Evolutionary conservation across 78 protist species (phyloP).

Genomic region (Cavenderia fasciculata): DNA sequence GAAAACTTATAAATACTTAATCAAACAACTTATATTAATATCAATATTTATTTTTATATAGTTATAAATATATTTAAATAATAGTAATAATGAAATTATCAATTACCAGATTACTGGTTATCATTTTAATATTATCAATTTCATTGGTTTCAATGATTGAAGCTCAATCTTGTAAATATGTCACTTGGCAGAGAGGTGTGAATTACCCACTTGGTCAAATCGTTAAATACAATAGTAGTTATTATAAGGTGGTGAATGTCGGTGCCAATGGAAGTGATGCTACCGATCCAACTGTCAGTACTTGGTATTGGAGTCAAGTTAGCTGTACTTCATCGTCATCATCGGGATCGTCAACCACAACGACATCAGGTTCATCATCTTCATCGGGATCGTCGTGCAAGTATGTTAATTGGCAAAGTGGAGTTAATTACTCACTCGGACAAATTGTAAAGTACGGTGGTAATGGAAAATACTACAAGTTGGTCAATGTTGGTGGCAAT

Average conservation of each 20-base stretch:
- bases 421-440: background rate
- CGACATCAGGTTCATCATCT: background rate
- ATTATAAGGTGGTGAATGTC: background rate
- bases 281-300: background rate
- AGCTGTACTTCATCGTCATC: background rate
- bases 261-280: background rate
- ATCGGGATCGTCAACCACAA: background rate
- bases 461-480: background rate
- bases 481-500: background rate
- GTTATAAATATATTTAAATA: too few relatives aligned
- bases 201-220: background rate
- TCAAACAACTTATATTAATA: too few relatives aligned
- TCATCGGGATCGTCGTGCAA: background rate
- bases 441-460: background rate
- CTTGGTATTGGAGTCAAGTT: too few relatives aligned
- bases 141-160: too few relatives aligned
- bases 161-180: too few relatives aligned
- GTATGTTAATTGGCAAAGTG: background rate
- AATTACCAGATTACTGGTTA: too few relatives aligned
- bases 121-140: too few relatives aligned
- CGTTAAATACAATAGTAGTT: background rate
- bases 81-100: too few relatives aligned
- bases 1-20: too few relatives aligned
- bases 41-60: too few relatives aligned
- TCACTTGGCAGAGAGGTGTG: background rate